These are phyloP conservation scores for Posidonia oceanica DNA, from an alignment of 116 monocot species.

Conservation along the genomic window DNA sequence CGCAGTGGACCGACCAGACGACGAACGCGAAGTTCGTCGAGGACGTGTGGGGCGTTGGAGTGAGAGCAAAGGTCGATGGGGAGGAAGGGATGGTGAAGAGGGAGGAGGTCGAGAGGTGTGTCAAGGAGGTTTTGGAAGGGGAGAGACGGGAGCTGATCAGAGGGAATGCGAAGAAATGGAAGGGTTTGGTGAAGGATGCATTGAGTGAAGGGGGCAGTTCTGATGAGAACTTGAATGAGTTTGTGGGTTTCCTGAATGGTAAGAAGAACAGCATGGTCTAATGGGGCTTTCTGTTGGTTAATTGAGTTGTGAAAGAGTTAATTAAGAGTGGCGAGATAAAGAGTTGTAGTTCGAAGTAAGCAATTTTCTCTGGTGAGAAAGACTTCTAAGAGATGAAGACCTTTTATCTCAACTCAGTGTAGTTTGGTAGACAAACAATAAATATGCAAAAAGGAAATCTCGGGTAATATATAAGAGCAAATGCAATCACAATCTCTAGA, in stretches of 20 bases:
- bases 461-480: no score
- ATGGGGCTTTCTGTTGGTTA: no score
- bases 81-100: constrained; percentile 1
- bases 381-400: no score
- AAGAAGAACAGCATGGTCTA: neutral
- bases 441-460: no score
- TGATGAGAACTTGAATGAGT: constrained; percentile 8
- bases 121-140: constrained; percentile 20
- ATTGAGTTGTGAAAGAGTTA: no score
- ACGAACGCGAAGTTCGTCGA: constrained; percentile 24
- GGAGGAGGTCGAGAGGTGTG: constrained; percentile 20
- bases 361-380: no score
- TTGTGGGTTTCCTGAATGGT: constrained; percentile 6
- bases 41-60: constrained; percentile 19
- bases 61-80: constrained; percentile 15
- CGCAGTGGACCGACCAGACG: constrained; percentile 35
- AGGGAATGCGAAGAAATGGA: constrained; percentile 13
- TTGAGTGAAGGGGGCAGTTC: constrained; percentile 19
- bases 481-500: no score
- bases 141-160: constrained; percentile 7
- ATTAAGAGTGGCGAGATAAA: no score
- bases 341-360: no score
- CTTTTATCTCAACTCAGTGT: no score
- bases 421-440: no score
- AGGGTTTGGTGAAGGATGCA: constrained; percentile 11